A percentile compares a stretch with the other conserved stretches of the same genome.
phyloP scores from a whole-genome alignment of 2,329 filamentous ascomycete species.

The Aspergillus costaricaensis region DNA sequence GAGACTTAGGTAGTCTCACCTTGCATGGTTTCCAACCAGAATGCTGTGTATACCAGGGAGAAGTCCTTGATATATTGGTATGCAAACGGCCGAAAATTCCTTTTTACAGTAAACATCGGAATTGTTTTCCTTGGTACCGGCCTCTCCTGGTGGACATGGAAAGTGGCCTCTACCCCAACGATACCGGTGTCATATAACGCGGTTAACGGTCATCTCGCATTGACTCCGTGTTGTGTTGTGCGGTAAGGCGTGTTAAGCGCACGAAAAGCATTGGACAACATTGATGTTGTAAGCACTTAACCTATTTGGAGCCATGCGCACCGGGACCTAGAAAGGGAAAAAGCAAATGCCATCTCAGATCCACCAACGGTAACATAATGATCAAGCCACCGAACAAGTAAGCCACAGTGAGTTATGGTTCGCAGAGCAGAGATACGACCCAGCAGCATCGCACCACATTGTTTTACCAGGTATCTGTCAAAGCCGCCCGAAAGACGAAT shows the following conservation, averaged over 20 bases:
- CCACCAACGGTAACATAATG: slow-evolving; percentile 1
- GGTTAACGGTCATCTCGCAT: slow-evolving; percentile 14
- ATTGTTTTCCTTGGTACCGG: background rate
- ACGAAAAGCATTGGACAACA: background rate
- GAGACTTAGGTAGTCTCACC: background rate
- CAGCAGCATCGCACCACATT: background rate
- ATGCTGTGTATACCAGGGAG: background rate
- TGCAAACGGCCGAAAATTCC: background rate
- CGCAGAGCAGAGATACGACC: background rate
- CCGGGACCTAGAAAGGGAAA: background rate
- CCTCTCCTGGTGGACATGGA: background rate
- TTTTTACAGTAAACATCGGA: background rate
- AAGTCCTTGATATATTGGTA: background rate
- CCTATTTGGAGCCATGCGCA: background rate
- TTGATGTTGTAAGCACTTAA: background rate
- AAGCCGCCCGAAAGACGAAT: slow-evolving; percentile 4
- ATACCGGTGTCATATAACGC: background rate
- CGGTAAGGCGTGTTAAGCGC: background rate
- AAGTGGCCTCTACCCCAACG: background rate
- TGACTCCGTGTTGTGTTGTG: background rate
- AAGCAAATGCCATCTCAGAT: background rate
- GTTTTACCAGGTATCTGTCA: slow-evolving; percentile 11
- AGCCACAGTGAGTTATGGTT: background rate
- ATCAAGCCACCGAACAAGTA: slow-evolving; percentile 1
- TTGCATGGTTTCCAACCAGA: background rate